These are phyloP conservation scores for Scutellaria barbata DNA, from an alignment of 257 asterid species.

Conservation along the genomic window DNA sequence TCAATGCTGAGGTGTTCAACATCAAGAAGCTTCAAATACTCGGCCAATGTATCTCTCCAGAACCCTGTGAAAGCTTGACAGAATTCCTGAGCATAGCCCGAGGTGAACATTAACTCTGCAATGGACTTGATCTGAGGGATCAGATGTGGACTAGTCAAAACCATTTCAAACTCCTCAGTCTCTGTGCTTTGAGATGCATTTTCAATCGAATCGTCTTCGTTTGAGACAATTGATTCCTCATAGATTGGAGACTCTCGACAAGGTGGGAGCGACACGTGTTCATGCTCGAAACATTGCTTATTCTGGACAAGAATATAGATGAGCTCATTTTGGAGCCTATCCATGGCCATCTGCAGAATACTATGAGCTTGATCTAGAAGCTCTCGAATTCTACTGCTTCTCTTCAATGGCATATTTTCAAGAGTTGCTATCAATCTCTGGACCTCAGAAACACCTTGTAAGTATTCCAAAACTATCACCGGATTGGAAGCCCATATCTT, in stretches of 20 bases:
- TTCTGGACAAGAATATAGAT: constrained; percentile 51
- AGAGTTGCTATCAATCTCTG: constrained; percentile 37
- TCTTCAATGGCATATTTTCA: constrained; percentile 32
- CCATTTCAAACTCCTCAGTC: constrained; percentile 50
- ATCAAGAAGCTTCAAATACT: constrained; percentile 44
- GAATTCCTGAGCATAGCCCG: constrained; percentile 56
- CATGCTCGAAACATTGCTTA: constrained; percentile 47
- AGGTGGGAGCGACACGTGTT: constrained; percentile 23
- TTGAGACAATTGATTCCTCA: constrained; percentile 51
- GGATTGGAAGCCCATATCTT: constrained; percentile 56
- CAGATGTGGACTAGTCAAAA: constrained; percentile 59
- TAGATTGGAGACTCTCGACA: constrained; percentile 36
- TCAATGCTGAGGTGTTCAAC: constrained; percentile 57
- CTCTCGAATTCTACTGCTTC: constrained; percentile 29
- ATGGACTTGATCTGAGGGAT: constrained; percentile 57
- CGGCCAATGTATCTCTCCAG: constrained; percentile 54
- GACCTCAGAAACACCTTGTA: constrained; percentile 56
- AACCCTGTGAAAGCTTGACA: constrained; percentile 49
- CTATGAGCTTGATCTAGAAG: constrained; percentile 48
- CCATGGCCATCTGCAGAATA: constrained; percentile 60
- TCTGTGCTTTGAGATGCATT: constrained; percentile 41
- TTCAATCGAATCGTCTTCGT: constrained; percentile 53
- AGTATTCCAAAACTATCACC: constrained; percentile 39
- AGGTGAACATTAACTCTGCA: constrained; percentile 56
- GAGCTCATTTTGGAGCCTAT: constrained; percentile 58